Evolutionary conservation across 2,329 filamentous ascomycete species (phyloP), one percentile per base, ranked within the genome.

Genomic region (Acrodontium crateriforme): DNA sequence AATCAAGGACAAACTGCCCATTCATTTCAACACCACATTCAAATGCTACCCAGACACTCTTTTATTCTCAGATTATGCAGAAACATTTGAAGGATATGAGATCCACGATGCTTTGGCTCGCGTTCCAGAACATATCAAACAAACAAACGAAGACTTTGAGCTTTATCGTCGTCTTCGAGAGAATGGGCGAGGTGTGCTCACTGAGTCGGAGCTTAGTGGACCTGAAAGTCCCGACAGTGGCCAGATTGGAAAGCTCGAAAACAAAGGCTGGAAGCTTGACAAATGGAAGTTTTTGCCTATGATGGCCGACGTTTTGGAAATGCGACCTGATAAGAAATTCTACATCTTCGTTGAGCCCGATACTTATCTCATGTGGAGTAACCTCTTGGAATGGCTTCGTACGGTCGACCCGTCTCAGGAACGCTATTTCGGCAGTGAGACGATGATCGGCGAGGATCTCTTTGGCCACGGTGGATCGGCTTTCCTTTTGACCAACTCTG

Each of bases 291-390:
- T 69, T 34, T 41, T 70, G 16, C 63, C 66, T 13, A 67, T 65
- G 55, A 49, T 69, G 5, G 34, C 44, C 19, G 31, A 33, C 10
- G 47, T 44, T 2, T 27, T 52, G 33, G 41, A 50, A 8, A 41
- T 53, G 27, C 41, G 50, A 19, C 60, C 62, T 2, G 49, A 66
- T 15, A 60, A 62, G 24, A 65, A 63, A 30, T 74, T 69, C 69
- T 74, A 62, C 35, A 52, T 70, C 30, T 74, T 74, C 44, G 60
- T 70, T 25, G 69, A 72, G 38, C 61, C 65, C 0, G 69, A 74
- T 41, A 71, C 67, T 0, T 72, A 68, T 37, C 46, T 71, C 21
- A 53, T 67, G 7, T 67, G 67, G 55, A 50, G 58, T 18, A 68
- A 66, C 17, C 39, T 72, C 21, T 41, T 70, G 10, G 49, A 56